Evolutionary conservation across 164 flowering plant genomes (phyloP), one percentile per base, ranked within the genome.

Genomic region (Kalanchoe fedtschenkoi): DNA sequence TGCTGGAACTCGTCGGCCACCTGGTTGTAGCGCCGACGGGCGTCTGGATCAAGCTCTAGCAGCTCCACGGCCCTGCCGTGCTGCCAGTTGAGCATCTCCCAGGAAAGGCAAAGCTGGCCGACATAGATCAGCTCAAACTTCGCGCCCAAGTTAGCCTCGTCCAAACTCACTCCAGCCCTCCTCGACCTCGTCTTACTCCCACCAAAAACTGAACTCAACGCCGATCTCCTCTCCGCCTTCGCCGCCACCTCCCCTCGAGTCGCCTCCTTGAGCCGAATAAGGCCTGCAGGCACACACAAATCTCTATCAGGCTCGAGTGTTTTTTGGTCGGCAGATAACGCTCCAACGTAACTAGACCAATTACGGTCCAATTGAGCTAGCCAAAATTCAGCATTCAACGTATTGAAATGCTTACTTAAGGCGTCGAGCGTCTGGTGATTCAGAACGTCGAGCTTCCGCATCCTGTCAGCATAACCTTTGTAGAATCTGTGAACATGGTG

Each of bases 31-130:
- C 68, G 76, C 5, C 71, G 77, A 62, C 35, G 37, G 0, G 76
- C 77, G 5, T 74, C 58, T 3, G 75, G 51, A 68, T 86, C 89
- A 54, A 69, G 42, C 15, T 72, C 76, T 17, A 67, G 68, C 51
- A 88, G 60, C 39, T 87, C 83, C n/a, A 55, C 54, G 33, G 74
- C 74, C 77, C 79, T 85, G 19, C 39, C 28, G 61, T 74, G 72
- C 66, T 88, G 92, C 97, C 97, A 90, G 16, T 75, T 69, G n/a
- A 93, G 83, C 30, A 88, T 80, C 71, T 93, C 97, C 97, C 96
- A 93, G 0, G 97, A 93, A 3, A 90, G 85, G 66, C 98, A 90
- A 17, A 76, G 28, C 21, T 93, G 97, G 46, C 96, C 95, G 9
- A 86, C 84, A 69, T 93, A 93, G 0, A 85, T 84, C 65, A 73